Percentiles rank a stretch among this genome's conserved stretches.
Conservation (phyloP, 2,329 filamentous ascomycete genomes). For the Arthrobotrys iridis region DNA sequence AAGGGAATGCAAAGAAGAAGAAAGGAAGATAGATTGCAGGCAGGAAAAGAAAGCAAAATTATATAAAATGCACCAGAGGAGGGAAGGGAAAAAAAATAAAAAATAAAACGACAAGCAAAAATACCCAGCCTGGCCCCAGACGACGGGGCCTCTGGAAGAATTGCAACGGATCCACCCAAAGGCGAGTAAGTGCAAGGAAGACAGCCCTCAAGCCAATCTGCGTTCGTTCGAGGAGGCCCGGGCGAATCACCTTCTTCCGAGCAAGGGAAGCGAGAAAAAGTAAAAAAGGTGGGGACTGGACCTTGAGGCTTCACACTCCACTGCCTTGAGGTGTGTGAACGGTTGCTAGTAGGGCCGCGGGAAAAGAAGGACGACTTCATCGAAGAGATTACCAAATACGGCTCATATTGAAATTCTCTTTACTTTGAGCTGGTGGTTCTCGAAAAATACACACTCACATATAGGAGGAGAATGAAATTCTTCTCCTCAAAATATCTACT, state of each 20-base stretch:
- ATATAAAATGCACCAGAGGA: conserved; percentile 48
- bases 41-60: conserved; percentile 55
- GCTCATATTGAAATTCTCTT: neutral
- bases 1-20: conserved; percentile 43
- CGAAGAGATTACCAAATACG: neutral
- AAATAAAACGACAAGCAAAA: conserved; percentile 50
- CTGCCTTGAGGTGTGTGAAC: neutral
- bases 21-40: conserved; percentile 53
- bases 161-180: conserved; percentile 47
- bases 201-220: conserved; percentile 48
- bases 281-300: conserved; percentile 51
- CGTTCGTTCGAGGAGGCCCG: conserved; percentile 53
- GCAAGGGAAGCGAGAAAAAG: conserved; percentile 54
- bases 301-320: conserved; percentile 47
- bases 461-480: neutral
- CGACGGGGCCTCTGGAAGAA: conserved; percentile 53
- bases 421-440: neutral
- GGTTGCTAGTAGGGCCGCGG: conserved; percentile 22
- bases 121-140: conserved; percentile 54
- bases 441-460: neutral
- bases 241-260: conserved; percentile 54
- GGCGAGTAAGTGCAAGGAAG: conserved; percentile 44
- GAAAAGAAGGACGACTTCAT: conserved; percentile 36
- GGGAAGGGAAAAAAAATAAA: conserved; percentile 50
- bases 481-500: conserved; percentile 2